These are phyloP conservation scores for Saitozyma podzolica DNA, from an alignment of 768 basidiomycete species.

Conservation along the genomic window DNA sequence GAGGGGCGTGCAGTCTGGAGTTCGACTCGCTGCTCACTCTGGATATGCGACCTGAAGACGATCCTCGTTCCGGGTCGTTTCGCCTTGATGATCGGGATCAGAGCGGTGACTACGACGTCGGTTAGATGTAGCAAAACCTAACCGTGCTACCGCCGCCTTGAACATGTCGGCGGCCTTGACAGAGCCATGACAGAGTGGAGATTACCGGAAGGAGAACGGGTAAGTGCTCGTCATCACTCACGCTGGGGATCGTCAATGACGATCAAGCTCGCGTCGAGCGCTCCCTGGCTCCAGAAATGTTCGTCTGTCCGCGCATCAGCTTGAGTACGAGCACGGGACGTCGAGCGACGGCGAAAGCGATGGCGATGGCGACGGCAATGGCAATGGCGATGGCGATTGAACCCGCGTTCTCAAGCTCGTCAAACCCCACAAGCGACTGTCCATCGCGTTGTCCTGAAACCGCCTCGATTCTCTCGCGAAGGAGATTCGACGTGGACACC, in stretches of 20 bases:
- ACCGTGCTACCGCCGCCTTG: too few relatives aligned
- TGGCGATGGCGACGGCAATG: not conserved
- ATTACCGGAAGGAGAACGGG: too few relatives aligned
- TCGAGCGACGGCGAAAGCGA: not conserved
- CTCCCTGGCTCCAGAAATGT: conserved; percentile 78
- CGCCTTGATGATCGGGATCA: conserved; percentile 89
- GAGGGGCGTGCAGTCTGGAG: too few relatives aligned
- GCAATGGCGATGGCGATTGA: too few relatives aligned
- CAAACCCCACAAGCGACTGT: not conserved
- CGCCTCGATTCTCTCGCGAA: too few relatives aligned
- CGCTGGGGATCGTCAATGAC: conserved; percentile 68
- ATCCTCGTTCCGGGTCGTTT: conserved; percentile 81
- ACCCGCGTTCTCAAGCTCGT: not conserved
- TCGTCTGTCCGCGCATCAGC: conserved; percentile 49
- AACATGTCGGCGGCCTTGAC: too few relatives aligned
- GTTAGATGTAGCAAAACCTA: too few relatives aligned
- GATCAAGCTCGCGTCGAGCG: conserved; percentile 70
- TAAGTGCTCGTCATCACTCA: conserved; percentile 52
- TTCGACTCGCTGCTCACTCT: conserved; percentile 55
- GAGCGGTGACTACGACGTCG: conserved; percentile 74
- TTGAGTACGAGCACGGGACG: not conserved
- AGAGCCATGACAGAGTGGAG: too few relatives aligned
- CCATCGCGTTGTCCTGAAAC: too few relatives aligned
- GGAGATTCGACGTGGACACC: too few relatives aligned
- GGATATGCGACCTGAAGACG: conserved; percentile 92